phyloP scores from a whole-genome alignment of 352 stramenopile genomes.

The Globisporangium irregulare region DNA sequence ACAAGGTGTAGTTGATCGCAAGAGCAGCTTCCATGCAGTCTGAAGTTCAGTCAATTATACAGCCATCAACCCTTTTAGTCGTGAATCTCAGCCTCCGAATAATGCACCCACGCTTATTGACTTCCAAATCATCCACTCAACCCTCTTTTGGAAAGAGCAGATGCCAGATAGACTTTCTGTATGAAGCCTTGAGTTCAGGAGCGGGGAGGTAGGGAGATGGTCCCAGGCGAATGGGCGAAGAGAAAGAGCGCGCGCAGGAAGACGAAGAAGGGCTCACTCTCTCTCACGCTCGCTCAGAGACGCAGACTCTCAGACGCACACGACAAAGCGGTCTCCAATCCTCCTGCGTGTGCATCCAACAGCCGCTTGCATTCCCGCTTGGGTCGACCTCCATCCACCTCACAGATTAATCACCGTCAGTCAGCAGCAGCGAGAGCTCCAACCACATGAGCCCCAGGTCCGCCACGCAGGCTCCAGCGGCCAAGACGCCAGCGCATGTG shows the following conservation, averaged over 20 bases:
- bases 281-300: neutral
- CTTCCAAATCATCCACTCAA: neutral
- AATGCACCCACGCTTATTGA: neutral
- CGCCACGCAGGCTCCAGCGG: neutral
- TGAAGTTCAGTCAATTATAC: neutral
- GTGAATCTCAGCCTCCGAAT: neutral
- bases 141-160: neutral
- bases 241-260: neutral
- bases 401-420: constrained; percentile 1
- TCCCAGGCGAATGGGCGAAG: neutral
- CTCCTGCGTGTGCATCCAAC: neutral
- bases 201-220: neutral
- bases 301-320: neutral
- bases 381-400: too few species aligned
- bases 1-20: neutral
- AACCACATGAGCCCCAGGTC: constrained; percentile 5
- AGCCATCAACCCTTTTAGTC: neutral
- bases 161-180: neutral
- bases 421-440: neutral
- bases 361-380: neutral
- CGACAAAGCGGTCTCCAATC: neutral
- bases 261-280: neutral
- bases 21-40: neutral
- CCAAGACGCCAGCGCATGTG: constrained; percentile 6
- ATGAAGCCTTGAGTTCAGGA: neutral